A percentile compares a stretch with the other conserved stretches of the same genome.
Conservation (phyloP, 352 stramenopile species). For the Ochromonadaceae sp. region DNA sequence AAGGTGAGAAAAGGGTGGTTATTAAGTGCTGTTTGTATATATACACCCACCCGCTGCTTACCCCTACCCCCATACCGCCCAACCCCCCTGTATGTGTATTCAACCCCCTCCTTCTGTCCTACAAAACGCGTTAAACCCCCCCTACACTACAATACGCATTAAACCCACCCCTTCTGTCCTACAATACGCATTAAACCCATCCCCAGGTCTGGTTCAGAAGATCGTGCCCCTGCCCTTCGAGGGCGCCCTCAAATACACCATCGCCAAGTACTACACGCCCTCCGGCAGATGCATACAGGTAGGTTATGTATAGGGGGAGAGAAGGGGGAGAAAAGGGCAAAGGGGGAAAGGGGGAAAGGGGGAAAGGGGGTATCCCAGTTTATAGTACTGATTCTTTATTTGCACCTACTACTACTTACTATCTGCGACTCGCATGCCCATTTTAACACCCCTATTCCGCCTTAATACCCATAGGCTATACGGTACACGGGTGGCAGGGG, state of each 20-base stretch:
- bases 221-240: conserved; percentile 32
- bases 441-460: conserved; percentile 39
- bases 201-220: conserved; percentile 6
- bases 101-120: no score
- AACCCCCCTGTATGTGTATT: no score
- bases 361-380: conserved; percentile 23
- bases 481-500: conserved; percentile 37
- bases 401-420: conserved; percentile 37
- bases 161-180: no score
- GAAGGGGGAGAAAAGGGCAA: no score
- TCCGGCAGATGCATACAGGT: conserved; percentile 53
- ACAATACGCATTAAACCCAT: no score
- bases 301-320: no score
- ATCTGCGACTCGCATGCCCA: conserved; percentile 36
- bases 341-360: no score
- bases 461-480: conserved; percentile 36
- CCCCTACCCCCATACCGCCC: not conserved
- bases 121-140: no score
- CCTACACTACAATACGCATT: no score
- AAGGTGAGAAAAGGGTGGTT: conserved; percentile 41
- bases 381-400: conserved; percentile 29
- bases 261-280: conserved; percentile 69
- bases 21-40: not conserved
- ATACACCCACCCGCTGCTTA: not conserved
- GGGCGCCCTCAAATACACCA: conserved; percentile 60